Conservation (phyloP, 768 basidiomycete genomes). For the Wakefieldia striispora region DNA sequence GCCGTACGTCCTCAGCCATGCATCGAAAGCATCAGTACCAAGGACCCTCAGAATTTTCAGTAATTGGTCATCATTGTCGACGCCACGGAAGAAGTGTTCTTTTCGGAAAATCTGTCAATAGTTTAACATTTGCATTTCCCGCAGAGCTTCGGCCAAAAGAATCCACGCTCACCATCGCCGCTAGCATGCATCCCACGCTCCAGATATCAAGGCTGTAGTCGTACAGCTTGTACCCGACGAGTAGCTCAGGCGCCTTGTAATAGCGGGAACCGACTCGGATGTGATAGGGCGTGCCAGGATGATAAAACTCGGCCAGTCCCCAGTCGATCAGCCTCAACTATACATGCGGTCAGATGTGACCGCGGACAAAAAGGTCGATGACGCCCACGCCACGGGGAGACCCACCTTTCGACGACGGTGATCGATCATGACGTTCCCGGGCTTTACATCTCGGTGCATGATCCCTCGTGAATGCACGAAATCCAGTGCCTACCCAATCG, state of each 20-base stretch:
- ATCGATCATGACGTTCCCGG: conserved; percentile 76
- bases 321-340: conserved; percentile 67
- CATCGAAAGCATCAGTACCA: conserved; percentile 64
- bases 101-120: conserved; percentile 59
- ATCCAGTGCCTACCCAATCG: conserved; percentile 48
- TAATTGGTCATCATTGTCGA: conserved; percentile 72
- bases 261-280: conserved; percentile 70
- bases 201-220: conserved; percentile 74
- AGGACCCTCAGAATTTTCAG: conserved; percentile 67
- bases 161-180: conserved; percentile 56
- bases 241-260: conserved; percentile 71
- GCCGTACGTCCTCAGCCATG: conserved; percentile 56
- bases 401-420: conserved; percentile 57
- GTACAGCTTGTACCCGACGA: conserved; percentile 70
- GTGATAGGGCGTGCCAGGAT: conserved; percentile 66
- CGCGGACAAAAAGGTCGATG: too few relatives aligned
- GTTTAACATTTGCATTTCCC: too few relatives aligned
- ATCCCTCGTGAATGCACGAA: conserved; percentile 71
- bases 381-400: not conserved
- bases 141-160: too few relatives aligned
- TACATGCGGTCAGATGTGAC: not conserved
- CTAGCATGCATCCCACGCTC: conserved; percentile 74
- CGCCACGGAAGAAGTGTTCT: conserved; percentile 75
- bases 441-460: conserved; percentile 70
- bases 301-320: conserved; percentile 78